Evolutionary conservation across 2,329 filamentous ascomycete species (phyloP).

Genomic region (Aspergillus sp.): DNA sequence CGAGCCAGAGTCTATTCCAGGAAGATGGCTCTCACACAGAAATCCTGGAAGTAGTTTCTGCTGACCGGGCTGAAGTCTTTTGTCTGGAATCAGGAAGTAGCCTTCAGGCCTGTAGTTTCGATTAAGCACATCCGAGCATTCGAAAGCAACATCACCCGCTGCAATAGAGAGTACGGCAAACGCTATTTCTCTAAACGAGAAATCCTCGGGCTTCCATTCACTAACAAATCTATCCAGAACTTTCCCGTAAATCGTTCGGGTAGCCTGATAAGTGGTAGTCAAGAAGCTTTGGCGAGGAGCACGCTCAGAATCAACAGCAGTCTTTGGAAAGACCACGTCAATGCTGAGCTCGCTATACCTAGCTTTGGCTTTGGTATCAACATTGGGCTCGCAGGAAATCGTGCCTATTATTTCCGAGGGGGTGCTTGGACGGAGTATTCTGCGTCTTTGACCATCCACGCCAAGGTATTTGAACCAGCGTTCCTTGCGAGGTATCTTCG

Average conservation of each 20-base stretch:
- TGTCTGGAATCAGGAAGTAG: constrained; percentile 8
- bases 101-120: constrained; percentile 7
- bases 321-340: neutral
- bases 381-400: constrained; percentile 2
- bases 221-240: constrained; percentile 7
- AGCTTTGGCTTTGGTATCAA: neutral
- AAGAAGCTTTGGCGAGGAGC: constrained; percentile 1
- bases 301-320: neutral
- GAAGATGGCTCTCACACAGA: constrained; percentile 9
- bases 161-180: constrained; percentile 13
- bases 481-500: constrained; percentile 3
- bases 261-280: neutral
- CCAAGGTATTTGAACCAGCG: constrained; percentile 8
- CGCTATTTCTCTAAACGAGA: constrained; percentile 12
- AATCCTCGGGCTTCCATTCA: constrained; percentile 8
- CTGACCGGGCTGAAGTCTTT: neutral
- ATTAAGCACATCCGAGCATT: constrained; percentile 1
- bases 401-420: constrained; percentile 7
- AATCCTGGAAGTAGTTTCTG: constrained; percentile 10
- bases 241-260: neutral
- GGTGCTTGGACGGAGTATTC: constrained; percentile 1
- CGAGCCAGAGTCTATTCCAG: constrained; percentile 10
- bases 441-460: constrained; percentile 2
- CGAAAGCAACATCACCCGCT: constrained; percentile 10
- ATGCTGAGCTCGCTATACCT: constrained; percentile 1